phyloP scores from a whole-genome alignment of 805 yeast genomes.

The Candida michaelii region DNA sequence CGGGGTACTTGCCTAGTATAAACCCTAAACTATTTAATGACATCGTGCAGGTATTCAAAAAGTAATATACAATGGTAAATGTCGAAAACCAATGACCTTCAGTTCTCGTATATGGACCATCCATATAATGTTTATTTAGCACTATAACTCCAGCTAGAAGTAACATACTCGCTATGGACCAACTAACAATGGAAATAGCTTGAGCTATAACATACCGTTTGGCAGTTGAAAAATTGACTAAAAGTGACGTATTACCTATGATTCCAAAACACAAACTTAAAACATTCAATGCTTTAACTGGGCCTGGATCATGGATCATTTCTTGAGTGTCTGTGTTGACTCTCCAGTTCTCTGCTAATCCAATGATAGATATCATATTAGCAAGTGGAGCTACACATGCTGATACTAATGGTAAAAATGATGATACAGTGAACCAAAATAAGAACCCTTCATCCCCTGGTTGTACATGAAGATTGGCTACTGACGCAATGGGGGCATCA shows the following conservation, averaged over 20 bases:
- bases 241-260: constrained; percentile 63
- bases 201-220: constrained; percentile 64
- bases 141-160: constrained; percentile 50
- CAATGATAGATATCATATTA: constrained; percentile 69
- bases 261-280: constrained; percentile 65
- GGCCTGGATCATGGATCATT: constrained; percentile 33
- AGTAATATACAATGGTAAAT: constrained; percentile 62
- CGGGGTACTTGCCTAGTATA: constrained; percentile 57
- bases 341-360: constrained; percentile 72
- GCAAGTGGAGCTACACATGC: constrained; percentile 81
- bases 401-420: constrained; percentile 71
- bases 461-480: constrained; percentile 28
- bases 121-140: constrained; percentile 24
- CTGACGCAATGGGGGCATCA: constrained; percentile 31
- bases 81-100: constrained; percentile 83
- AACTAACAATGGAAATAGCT: constrained; percentile 57
- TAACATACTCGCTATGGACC: constrained; percentile 58
- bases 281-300: constrained; percentile 57
- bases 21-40: constrained; percentile 64
- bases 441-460: constrained; percentile 39
- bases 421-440: constrained; percentile 66
- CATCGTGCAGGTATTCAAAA: constrained; percentile 53
- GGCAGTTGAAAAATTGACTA: constrained; percentile 65
- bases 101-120: constrained; percentile 25
- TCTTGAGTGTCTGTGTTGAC: constrained; percentile 22